Base-by-base conservation (phyloP, 768 basidiomycete genomes). In the Auriscalpium vulgare region DNA sequence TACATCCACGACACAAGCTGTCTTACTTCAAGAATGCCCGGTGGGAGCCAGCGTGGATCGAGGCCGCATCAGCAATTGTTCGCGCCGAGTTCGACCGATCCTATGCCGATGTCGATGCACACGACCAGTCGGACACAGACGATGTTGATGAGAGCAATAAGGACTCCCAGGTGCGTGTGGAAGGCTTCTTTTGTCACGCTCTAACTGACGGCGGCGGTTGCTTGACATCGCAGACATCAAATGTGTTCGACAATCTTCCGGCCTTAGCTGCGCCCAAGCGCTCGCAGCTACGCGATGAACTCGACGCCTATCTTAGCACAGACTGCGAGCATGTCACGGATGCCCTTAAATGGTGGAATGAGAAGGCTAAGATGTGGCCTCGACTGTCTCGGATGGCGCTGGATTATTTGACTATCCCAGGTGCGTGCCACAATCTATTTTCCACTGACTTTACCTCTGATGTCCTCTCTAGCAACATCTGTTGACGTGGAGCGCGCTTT, bases 401-500 rank as follows among this genome's bases (percentile, higher is more conserved):
- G 2, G 53, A 54, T 23, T 56, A 59, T 21, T 34, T 70, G 1
- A 58, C 53, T 14, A 68, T 72, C 37, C 70, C 67, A 3, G 66
- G 69, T 70, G 55, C n/a, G 62, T 6, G 6, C 43, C 2, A 17
- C 43, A 14, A 6, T 44, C 17, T 17, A 44, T 17, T 67, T 46
- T 54, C 16, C 43, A 34, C 16, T 45, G 53, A 9, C 14, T 34
- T 35, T 38, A 8, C 46, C 23, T 29, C 23, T 29, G 23, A 29
- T 29, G 23, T 29, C 2, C 23, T 29, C 5, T 29, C 23, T 29
- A 63, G 62, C 59, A n/a, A 61, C 62, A 10, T 56, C 56, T 2
- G 56, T 62, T 0, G 50, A 51, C 45, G 58, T 63, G 5, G 47
- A 57, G 34, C 38, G 51, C 1, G 38, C 60, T 10, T 55, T 65